These are phyloP conservation scores for Aspergillus fumigatiaffinis DNA, from an alignment of 2,329 filamentous ascomycete species.

Conservation along the genomic window DNA sequence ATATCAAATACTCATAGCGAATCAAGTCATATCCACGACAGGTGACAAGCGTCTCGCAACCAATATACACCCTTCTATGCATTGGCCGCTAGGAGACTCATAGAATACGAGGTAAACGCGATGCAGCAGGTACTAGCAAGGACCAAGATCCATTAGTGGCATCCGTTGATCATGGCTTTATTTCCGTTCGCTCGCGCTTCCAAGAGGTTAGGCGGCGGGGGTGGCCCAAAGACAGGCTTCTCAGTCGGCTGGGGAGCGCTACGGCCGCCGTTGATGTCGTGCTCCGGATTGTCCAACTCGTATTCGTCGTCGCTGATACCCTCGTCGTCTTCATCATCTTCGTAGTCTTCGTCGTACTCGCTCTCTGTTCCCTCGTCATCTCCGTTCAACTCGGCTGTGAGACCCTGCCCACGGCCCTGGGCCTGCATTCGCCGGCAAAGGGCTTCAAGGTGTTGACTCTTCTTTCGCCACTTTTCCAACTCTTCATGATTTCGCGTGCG, in stretches of 20 bases:
- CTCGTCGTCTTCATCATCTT: conserved; percentile 63
- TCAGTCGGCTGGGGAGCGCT: conserved; percentile 27
- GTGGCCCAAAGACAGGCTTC: conserved; percentile 46
- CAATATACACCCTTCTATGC: not conserved
- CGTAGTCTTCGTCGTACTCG: conserved; percentile 57
- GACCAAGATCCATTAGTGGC: conserved; percentile 17
- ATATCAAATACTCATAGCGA: not conserved
- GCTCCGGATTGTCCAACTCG: conserved; percentile 36
- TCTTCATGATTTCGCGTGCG: conserved; percentile 71
- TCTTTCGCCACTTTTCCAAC: conserved; percentile 74
- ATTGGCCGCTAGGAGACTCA: not conserved
- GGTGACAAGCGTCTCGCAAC: not conserved
- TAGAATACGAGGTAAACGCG: not conserved
- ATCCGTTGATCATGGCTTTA: conserved; percentile 42
- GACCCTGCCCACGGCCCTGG: conserved; percentile 75
- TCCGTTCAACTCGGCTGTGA: conserved; percentile 56
- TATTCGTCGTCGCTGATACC: conserved; percentile 58
- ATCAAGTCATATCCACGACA: not conserved
- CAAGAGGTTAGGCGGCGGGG: conserved; percentile 49
- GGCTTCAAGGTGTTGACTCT: conserved; percentile 86
- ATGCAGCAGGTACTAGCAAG: not conserved
- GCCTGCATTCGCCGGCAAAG: conserved; percentile 96
- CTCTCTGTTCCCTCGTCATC: conserved; percentile 39
- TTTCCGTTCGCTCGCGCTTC: conserved; percentile 45
- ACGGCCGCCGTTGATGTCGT: conserved; percentile 23